Evolutionary conservation across 2,329 filamentous ascomycete species (phyloP).

Genomic region (Cytospora schulzeri): DNA sequence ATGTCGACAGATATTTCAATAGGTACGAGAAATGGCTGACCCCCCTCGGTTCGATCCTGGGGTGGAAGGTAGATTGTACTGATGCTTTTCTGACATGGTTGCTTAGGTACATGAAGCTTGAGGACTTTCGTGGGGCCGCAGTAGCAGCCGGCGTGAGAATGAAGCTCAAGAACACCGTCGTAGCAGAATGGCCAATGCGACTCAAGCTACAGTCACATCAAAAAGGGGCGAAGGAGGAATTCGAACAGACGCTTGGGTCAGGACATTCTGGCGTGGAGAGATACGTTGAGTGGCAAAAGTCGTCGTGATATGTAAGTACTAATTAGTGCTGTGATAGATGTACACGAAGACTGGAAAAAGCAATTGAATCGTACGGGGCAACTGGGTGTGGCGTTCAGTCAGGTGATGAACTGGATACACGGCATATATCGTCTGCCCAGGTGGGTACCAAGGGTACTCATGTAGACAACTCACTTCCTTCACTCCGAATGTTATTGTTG

Average conservation of each 20-base stretch:
- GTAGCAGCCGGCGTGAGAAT: not conserved
- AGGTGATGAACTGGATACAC: no score
- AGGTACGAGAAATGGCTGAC: not conserved
- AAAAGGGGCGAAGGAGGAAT: conserved; percentile 4
- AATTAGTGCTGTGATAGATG: not conserved
- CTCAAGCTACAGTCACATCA: not conserved
- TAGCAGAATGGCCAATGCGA: conserved; percentile 9
- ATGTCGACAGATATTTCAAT: not conserved
- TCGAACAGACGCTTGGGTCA: not conserved
- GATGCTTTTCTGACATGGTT: no score
- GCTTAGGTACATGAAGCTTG: not conserved
- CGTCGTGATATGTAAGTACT: not conserved
- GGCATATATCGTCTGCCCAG: not conserved
- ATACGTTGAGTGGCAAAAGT: conserved; percentile 5
- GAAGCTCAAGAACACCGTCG: not conserved
- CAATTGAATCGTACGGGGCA: not conserved
- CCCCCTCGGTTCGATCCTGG: not conserved
- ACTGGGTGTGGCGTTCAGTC: not conserved
- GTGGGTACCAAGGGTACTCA: not conserved
- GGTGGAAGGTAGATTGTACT: not conserved
- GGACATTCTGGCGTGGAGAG: not conserved
- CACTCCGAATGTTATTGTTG: no score
- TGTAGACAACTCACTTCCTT: no score
- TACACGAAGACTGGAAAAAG: not conserved
- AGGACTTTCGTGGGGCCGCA: not conserved